phyloP scores from a whole-genome alignment of 169 alveolate species.

The Plasmodium malariae region DNA sequence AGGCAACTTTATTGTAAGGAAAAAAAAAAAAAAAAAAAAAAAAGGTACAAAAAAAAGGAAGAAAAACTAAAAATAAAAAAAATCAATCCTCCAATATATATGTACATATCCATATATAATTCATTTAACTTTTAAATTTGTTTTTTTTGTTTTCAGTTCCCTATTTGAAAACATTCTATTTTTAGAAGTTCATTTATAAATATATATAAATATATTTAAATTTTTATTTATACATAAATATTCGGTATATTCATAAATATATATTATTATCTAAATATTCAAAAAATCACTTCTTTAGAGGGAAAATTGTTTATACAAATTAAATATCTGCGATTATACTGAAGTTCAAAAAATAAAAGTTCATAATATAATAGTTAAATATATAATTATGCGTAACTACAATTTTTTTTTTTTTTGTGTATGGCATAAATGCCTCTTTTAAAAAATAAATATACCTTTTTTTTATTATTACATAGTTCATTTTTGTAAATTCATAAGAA shows the following conservation, averaged over 20 bases:
- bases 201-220: background rate
- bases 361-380: background rate
- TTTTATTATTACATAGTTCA: background rate
- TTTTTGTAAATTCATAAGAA: background rate
- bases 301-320: background rate
- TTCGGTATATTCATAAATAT: no score
- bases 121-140: background rate
- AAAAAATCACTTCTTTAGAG: no score
- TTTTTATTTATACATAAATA: no score
- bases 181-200: background rate
- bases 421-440: background rate
- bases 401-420: slow-evolving; percentile 13
- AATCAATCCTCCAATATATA: slow-evolving; percentile 7
- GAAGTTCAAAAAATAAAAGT: background rate
- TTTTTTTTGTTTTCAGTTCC: slow-evolving; percentile 7
- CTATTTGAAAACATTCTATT: slow-evolving; percentile 9
- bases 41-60: no score
- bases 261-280: no score
- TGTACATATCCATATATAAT: background rate
- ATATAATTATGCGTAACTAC: background rate
- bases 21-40: slow-evolving; percentile 12
- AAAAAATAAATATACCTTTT: background rate
- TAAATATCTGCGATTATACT: background rate
- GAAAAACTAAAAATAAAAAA: no score
- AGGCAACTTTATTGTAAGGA: background rate